A percentile compares a stretch with the other conserved stretches of the same genome.
Evolutionary conservation across 2,329 filamentous ascomycete genomes (phyloP).

Genomic region (Mollisiaceae sp.): DNA sequence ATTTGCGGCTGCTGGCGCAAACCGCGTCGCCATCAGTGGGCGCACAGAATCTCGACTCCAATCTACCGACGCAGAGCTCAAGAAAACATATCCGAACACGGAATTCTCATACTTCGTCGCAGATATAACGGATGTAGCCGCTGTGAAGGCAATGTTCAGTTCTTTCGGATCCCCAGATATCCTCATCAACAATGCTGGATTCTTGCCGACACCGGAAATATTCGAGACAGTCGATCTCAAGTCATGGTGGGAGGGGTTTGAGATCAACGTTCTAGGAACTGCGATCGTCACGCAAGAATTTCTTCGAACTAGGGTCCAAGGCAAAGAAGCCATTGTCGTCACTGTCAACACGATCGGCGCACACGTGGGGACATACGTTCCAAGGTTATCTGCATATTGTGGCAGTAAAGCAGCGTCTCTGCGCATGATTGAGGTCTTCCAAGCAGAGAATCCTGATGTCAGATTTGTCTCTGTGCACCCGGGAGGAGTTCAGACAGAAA

Average conservation of each 20-base stretch:
- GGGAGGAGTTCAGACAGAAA: constrained; percentile 40
- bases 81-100: constrained; percentile 44
- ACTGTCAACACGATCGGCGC: constrained; percentile 45
- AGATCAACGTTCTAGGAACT: constrained; percentile 44
- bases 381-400: constrained; percentile 37
- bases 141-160: constrained; percentile 42
- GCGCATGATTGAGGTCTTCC: constrained; percentile 42
- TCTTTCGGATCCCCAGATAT: constrained; percentile 46
- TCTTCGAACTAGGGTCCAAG: constrained; percentile 42
- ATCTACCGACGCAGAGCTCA: constrained; percentile 46
- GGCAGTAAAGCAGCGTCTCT: constrained; percentile 41
- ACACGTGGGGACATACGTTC: constrained; percentile 41
- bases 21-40: constrained; percentile 50
- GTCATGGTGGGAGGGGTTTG: constrained; percentile 44
- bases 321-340: constrained; percentile 43
- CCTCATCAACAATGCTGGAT: constrained; percentile 48
- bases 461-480: constrained; percentile 45
- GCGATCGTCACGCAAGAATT: constrained; percentile 45
- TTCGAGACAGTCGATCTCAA: constrained; percentile 40
- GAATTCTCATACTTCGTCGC: constrained; percentile 43
- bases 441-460: constrained; percentile 38
- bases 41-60: constrained; percentile 45
- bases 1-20: constrained; percentile 52
- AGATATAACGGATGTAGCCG: constrained; percentile 45
- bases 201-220: constrained; percentile 38